Evolutionary conservation across 352 stramenopile genomes (phyloP), one percentile per base, ranked within the genome.

Genomic region (Globisporangium mamillatum): DNA sequence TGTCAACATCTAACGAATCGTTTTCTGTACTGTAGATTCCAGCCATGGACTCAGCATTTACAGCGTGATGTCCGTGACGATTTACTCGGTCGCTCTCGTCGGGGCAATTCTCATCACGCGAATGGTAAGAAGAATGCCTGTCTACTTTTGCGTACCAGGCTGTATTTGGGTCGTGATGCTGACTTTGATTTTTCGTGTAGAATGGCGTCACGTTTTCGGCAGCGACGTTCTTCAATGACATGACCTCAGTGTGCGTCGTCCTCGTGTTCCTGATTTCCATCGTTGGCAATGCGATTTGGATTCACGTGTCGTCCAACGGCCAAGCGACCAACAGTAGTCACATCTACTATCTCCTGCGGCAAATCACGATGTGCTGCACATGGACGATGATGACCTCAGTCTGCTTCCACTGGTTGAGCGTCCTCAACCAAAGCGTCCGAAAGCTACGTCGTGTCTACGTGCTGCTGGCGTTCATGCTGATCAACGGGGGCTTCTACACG

Each of bases 381-480:
- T 95, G 88, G 86, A 93, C 81, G 27, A 93, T 95, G 83, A 91
- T 95, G 80, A 92, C 83, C 14, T 90, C 88, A 0, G 84, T 94
- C 27, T 92, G 86, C 67, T 93, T 94, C 75, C 88, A 95, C 75
- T 95, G 88, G 88, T 77, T 82, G 1, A 88, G 77, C 0, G 86
- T 93, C 32, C 75, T 93, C 25, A 86, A 88, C 67, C 78, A 91
- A 69, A 78, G 89, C 48, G 69, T 92, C 25, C 81, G 81, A 16
- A 76, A 78, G 25, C 86, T 80, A 25, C 77, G 77, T 0, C 79
- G 80, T 14, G 69, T 90, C 20, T 74, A 82, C 25, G 67, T 93
- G 50, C 78, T 92, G 61, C 66, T 89, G 20, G 36, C 83, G 18
- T 95, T 88, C 61, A 69, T 90, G 54, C 59, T 88, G 8, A 71